Evolutionary conservation across 2,329 filamentous ascomycete species (phyloP), one percentile per base, ranked within the genome.

Genomic region (Sporothrix dimorphospora): DNA sequence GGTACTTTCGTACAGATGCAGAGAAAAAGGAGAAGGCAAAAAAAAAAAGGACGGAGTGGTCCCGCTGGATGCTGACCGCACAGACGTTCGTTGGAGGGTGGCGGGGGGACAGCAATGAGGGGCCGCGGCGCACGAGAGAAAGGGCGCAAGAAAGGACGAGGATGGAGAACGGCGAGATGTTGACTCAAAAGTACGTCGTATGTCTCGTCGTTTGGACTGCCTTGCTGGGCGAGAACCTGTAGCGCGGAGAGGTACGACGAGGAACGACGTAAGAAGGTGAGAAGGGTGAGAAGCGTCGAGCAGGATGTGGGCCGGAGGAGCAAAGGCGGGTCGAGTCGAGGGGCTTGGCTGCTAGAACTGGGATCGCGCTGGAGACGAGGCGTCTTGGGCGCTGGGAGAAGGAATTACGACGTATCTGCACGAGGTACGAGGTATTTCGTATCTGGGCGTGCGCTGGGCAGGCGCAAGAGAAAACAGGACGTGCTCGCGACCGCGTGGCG

Each of bases 41-140:
- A 49, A 19, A 30, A 51, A 49, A 30, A n/a, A 38, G 53, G 57
- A 27, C 42, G 30, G 38, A 55, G 51, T 30, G 55, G 69, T 70
- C 30, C 57, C 69, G 69, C 69, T 38, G 42, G 40, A 49, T 61
- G 69, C 69, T 63, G 69, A 27, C 59, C 69, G 69, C 69, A 71
- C 69, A 66, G 59, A 71, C 69, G 69, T 57, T 47, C 59, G 9
- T 38, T 51, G 63, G 61, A 51, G 65, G 45, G 6, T 24, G 59
- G 21, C 34, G 47, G 47, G 8, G 7, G 21, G 21, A 16, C 8
- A 14, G 34, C n/a, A 45, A 21, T 47, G 47, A 24, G 59, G 27
- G 40, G 42, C 38, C n/a, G 38, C 6, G 38, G 59, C 16, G 38
- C 59, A 65, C 59, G 59, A 42, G 59, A 45, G n/a, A 65, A 65